Conservation (phyloP, 257 asterid species). For the Jasminum sambac region DNA sequence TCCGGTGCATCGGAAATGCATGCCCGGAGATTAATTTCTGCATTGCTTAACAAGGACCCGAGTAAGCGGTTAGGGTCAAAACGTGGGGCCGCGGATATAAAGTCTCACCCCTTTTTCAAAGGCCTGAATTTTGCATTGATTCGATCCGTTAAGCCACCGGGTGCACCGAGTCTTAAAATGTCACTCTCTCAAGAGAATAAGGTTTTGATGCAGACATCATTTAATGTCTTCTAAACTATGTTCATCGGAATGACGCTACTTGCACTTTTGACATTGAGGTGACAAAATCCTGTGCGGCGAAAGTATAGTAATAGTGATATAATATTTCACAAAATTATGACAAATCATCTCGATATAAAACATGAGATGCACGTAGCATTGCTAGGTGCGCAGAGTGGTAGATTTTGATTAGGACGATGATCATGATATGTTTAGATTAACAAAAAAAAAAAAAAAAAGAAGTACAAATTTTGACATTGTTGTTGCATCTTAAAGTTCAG, state of each 20-base stretch:
- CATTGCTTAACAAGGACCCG: constrained; percentile 68
- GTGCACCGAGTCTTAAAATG: neutral
- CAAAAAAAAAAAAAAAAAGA: neutral
- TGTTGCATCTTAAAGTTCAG: neutral
- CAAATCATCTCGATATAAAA: too few species aligned
- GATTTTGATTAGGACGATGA: neutral
- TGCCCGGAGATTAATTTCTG: constrained; percentile 64
- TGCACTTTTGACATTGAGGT: too few species aligned
- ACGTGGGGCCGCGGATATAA: constrained; percentile 85
- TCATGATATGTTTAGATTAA: neutral
- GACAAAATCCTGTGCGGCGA: too few species aligned
- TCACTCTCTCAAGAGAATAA: neutral
- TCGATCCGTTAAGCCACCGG: constrained; percentile 66
- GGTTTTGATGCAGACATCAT: neutral
- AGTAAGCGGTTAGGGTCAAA: constrained; percentile 62
- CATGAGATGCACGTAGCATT: too few species aligned
- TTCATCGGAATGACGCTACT: neutral
- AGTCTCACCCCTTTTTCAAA: constrained; percentile 78
- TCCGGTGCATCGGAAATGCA: constrained; percentile 42
- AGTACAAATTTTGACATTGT: neutral
- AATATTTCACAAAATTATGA: too few species aligned
- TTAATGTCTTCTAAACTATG: neutral
- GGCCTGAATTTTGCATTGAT: constrained; percentile 81
- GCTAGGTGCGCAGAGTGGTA: neutral
- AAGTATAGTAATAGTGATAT: too few species aligned